These are phyloP conservation scores for Vigna mungo DNA, from an alignment of 306 rosid species.

Conservation along the genomic window DNA sequence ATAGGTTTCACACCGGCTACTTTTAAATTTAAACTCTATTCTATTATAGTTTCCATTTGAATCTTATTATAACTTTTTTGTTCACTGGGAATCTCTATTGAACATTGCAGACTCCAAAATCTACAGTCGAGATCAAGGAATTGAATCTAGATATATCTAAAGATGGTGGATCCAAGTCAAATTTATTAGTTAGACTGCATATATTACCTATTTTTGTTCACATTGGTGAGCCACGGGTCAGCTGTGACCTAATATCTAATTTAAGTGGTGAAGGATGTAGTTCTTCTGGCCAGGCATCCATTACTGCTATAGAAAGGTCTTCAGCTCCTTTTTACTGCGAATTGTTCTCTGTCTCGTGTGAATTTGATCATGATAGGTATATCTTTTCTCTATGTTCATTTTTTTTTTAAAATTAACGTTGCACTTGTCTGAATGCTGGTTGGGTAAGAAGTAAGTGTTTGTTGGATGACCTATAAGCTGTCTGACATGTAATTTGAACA, in stretches of 20 bases:
- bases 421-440: conserved; percentile 26
- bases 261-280: conserved; percentile 62
- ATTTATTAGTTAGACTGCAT: conserved; percentile 79
- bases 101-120: conserved; percentile 84
- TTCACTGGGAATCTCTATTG: conserved; percentile 45
- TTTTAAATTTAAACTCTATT: conserved; percentile 28
- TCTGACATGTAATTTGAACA: conserved; percentile 10
- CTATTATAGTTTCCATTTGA: conserved; percentile 35
- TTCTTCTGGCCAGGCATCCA: conserved; percentile 64
- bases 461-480: conserved; percentile 37
- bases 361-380: conserved; percentile 96
- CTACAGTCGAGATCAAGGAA: conserved; percentile 82
- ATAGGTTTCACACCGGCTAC: not conserved
- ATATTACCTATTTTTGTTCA: conserved; percentile 75
- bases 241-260: conserved; percentile 73
- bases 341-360: conserved; percentile 75
- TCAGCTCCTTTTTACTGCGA: conserved; percentile 79
- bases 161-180: conserved; percentile 74
- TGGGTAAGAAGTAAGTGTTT: conserved; percentile 26
- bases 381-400: conserved; percentile 44
- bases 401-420: conserved; percentile 22
- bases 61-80: conserved; percentile 31
- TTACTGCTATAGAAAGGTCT: conserved; percentile 63
- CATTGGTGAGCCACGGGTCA: conserved; percentile 76
- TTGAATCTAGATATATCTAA: conserved; percentile 82